Evolutionary conservation across 257 asterid species (phyloP), one percentile per base, ranked within the genome.

Genomic region (Plectranthus barbatus): DNA sequence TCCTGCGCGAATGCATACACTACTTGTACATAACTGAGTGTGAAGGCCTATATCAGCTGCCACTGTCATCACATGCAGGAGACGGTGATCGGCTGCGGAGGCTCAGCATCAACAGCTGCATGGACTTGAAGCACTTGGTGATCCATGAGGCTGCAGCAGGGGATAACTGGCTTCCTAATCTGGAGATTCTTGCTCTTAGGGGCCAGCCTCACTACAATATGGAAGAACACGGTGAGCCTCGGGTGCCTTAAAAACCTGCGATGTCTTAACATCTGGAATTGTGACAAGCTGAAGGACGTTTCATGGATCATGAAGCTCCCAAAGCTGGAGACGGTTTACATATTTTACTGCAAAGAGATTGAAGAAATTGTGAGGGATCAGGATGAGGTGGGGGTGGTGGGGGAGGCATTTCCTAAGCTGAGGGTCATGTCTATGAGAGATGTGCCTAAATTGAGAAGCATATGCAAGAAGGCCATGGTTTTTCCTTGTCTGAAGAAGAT

Each of bases 21-120:
- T 77, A 72, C 68, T 69, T 80, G 10, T 77, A 69, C 79, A 77
- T 80, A 50, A 75, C 68, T 60, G 83, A 77, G 67, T 80, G 86
- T 62, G 77, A 71, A 52, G 86, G 83, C 29, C 71, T 80, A 39
- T 36, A 60, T 10, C 34, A 69, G 51, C 69, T 80, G 64, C 73
- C 77, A 47, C 37, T 77, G 12, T 74, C 86, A 55, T 76, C 76
- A 21, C 49, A 44, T 62, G 60, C 73, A 34, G 86, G 86, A 53
- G 77, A 81, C 14, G 81, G 76, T n/a, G 78, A 74, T 74, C 74
- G 58, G 15, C 63, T 77, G 20, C 46, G 81, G 12, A 72, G 86
- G 29, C 81, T 77, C 33, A 81, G 86, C 78, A 67, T 80, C 57
- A 80, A 64, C 68, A 80, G 77, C 33, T 80, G 83, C 50, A 6